Evolutionary conservation across 495 filamentous ascomycete species (phyloP), one percentile per base, ranked within the genome.

Genomic region (Bryoglossum gracile): DNA sequence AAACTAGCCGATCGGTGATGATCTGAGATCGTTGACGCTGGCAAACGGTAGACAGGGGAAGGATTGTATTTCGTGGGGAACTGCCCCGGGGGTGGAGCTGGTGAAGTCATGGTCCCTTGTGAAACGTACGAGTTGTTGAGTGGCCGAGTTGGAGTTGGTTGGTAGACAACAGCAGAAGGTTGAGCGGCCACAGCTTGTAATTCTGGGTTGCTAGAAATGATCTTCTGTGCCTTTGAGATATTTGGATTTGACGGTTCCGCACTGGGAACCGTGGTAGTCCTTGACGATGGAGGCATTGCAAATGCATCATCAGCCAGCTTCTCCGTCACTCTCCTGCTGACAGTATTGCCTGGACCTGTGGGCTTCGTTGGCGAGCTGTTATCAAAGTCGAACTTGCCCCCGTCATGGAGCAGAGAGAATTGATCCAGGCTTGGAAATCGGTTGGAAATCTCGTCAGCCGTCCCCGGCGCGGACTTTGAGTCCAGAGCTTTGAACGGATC

Each of bases 401-500:
- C 86, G 55, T 95, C 89, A 54, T 95, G 88, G 34, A 95, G 70
- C 33, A 97, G 73, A 19, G 89, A 79, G 61, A 98, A 98, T 54
- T 97, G 87, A 51, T 98, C 91, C 23, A 98, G 72, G 8, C 87
- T 87, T 3, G 92, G 92, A 56, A 96, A 98, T 42, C 85, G 78
- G 38, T 80, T 76, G 2, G 89, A 86, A 43, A 94, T 66, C 55
- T 96, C 94, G 55, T 97, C 92, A 4, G 65, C 67, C 37, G 69
- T 67, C 11, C 71, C 70, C 14, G 71, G 70, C 13, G 67, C 58
- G 10, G 76, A 51, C 42, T 75, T 77, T 24, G 82, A 76, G 62
- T 98, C 92, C 14, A 98, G 70, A 4, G 85, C 87, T 22, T 85
- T 84, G 65, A 96, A 98, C 0, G 92, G 92, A 65, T 98, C 92